Evolutionary conservation across 352 stramenopile genomes (phyloP).

Genomic region (Pythium monospermum): DNA sequence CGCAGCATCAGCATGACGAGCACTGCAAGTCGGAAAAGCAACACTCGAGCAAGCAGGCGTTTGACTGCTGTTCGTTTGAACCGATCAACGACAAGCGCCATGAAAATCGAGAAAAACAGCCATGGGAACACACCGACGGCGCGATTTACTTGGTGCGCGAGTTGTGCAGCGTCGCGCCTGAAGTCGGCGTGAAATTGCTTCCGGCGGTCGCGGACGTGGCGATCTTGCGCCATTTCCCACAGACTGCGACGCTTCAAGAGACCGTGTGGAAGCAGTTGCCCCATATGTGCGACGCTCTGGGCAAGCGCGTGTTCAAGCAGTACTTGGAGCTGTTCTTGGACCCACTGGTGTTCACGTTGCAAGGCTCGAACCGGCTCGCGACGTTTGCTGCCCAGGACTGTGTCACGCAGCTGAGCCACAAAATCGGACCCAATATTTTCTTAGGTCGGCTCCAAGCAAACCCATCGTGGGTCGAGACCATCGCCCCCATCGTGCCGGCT

Average conservation of each 20-base stretch:
- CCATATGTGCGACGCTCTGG: constrained; percentile 60
- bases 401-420: constrained; percentile 61
- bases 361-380: constrained; percentile 62
- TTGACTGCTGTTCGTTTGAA: constrained; percentile 93
- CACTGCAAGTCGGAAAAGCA: constrained; percentile 89
- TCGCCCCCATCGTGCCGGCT: constrained; percentile 33
- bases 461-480: constrained; percentile 43
- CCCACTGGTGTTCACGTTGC: constrained; percentile 72
- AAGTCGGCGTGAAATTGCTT: constrained; percentile 45
- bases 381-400: constrained; percentile 73
- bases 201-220: constrained; percentile 60
- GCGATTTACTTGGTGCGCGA: constrained; percentile 95
- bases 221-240: constrained; percentile 72
- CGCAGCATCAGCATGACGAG: constrained; percentile 88
- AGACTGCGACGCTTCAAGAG: constrained; percentile 70
- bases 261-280: constrained; percentile 85
- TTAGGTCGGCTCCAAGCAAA: constrained; percentile 71
- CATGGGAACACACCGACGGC: constrained; percentile 95
- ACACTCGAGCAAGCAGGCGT: constrained; percentile 92
- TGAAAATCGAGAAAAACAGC: constrained; percentile 81
- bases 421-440: constrained; percentile 84
- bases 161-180: constrained; percentile 65
- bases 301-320: constrained; percentile 82
- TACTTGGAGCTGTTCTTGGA: constrained; percentile 85
- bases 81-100: constrained; percentile 90